These are phyloP conservation scores for Rhodomyrtus psidioides DNA, from an alignment of 441 rosid species.

Conservation along the genomic window DNA sequence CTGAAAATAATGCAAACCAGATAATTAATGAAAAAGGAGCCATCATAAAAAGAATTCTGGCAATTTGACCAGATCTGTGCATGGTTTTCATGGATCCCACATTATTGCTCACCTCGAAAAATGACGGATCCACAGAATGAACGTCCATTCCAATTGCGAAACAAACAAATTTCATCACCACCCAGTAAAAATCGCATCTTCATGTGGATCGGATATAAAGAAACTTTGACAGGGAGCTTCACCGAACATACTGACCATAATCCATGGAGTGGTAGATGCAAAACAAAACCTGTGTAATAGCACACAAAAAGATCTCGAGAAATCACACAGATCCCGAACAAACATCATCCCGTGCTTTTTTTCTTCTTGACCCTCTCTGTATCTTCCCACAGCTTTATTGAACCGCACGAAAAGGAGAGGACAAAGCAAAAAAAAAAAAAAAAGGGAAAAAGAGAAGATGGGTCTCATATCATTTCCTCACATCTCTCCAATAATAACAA, in stretches of 20 bases:
- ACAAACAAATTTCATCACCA: not conserved
- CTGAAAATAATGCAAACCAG: not conserved
- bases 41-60: not conserved
- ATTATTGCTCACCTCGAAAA: not conserved
- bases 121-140: not conserved
- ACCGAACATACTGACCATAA: not conserved
- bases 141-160: not conserved
- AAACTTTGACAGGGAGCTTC: not conserved
- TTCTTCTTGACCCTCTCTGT: not conserved
- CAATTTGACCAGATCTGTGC: not conserved
- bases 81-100: not conserved
- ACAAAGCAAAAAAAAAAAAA: not conserved
- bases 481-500: not conserved
- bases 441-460: not conserved
- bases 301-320: not conserved
- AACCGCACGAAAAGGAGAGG: not conserved
- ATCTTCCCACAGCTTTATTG: slow-evolving; percentile 4
- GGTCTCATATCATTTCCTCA: not conserved
- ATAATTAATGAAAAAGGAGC: not conserved
- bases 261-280: not conserved
- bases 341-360: not conserved
- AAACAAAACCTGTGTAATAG: not conserved
- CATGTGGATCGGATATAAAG: not conserved
- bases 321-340: not conserved
- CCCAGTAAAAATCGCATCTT: not conserved